Evolutionary conservation across 2,329 filamentous ascomycete species (phyloP), one percentile per base, ranked within the genome.

Genomic region (Domatiomyces globalis): DNA sequence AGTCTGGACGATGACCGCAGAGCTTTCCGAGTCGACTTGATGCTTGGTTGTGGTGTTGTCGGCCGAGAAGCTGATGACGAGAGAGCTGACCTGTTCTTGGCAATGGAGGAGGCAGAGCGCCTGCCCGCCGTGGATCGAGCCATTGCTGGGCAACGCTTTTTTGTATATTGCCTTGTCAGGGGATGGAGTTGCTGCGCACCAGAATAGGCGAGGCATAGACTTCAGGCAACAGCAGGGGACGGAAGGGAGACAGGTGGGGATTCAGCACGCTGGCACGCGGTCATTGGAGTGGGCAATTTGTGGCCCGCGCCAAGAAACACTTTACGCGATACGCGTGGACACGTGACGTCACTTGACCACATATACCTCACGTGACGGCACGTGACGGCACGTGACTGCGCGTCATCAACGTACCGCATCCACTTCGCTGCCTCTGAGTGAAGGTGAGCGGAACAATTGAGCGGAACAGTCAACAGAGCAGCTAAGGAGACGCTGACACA

Each of bases 171-270:
- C n/a, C n/a, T 25, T 25, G 22, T 6, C 22, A 25, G 22, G 22
- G 6, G 22, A 25, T 25, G 22, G 22, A 25, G 22, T 25, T 25
- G 22, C 22, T 25, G 22, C 3, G 22, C 22, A 25, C 22, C 22
- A 25, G 22, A 25, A 25, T 25, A 19, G 49, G 43, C 43, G 33
- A 51, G 45, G 43, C 43, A 50, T 56, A 52, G 51, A 53, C 50
- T 50, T 54, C 48, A 33, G 48, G 44, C 42, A 48, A 29, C 43
- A 46, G 33, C 19, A 48, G 51, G 44, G n/a, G n/a, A n/a, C n/a
- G n/a, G n/a, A n/a, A n/a, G n/a, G n/a, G n/a, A n/a, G n/a, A n/a
- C n/a, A n/a, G n/a, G n/a, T n/a, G n/a, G n/a, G n/a, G n/a, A n/a
- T n/a, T n/a, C 18, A 22, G 27, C 29, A 25, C 43, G 29, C 29